These are phyloP conservation scores for Venturia oleaginea DNA, from an alignment of 2,329 filamentous ascomycete genomes.

Conservation along the genomic window DNA sequence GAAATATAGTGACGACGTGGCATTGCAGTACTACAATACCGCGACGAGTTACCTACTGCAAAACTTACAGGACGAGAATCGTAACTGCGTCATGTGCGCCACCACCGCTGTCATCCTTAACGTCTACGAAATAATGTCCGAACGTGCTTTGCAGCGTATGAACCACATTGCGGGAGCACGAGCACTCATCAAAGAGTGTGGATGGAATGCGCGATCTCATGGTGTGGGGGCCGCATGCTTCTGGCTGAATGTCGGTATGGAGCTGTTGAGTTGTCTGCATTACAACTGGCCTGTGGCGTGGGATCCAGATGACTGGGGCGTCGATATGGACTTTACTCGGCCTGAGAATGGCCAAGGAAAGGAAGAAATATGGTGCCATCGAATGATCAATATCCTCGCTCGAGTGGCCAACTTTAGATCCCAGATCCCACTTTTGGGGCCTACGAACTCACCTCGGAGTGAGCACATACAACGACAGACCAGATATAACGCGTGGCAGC, in stretches of 20 bases:
- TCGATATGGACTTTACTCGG: slow-evolving; percentile 62
- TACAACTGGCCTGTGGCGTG: slow-evolving; percentile 82
- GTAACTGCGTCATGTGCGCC: slow-evolving; percentile 76
- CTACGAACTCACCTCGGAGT: slow-evolving; percentile 50
- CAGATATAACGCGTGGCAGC: slow-evolving; percentile 64
- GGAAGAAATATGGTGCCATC: slow-evolving; percentile 80
- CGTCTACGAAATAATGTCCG: slow-evolving; percentile 88
- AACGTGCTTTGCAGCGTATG: slow-evolving; percentile 70
- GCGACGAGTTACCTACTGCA: slow-evolving; percentile 71
- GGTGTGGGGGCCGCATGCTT: slow-evolving; percentile 84
- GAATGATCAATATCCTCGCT: slow-evolving; percentile 79
- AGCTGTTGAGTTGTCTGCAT: slow-evolving; percentile 78
- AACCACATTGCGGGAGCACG: slow-evolving; percentile 80
- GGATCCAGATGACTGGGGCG: slow-evolving; percentile 83
- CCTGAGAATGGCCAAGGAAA: slow-evolving; percentile 39
- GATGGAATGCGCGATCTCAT: slow-evolving; percentile 70
- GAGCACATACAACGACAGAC: slow-evolving; percentile 56
- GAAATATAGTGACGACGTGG: slow-evolving; percentile 65
- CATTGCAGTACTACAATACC: slow-evolving; percentile 74
- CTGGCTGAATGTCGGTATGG: slow-evolving; percentile 87
- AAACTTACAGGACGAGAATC: slow-evolving; percentile 72
- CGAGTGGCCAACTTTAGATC: slow-evolving; percentile 81
- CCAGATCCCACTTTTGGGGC: slow-evolving; percentile 49
- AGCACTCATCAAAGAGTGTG: slow-evolving; percentile 79
- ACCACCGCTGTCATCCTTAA: slow-evolving; percentile 82